Evolutionary conservation across 345 rosid species (phyloP).

Genomic region (Eucalyptus melliodora): DNA sequence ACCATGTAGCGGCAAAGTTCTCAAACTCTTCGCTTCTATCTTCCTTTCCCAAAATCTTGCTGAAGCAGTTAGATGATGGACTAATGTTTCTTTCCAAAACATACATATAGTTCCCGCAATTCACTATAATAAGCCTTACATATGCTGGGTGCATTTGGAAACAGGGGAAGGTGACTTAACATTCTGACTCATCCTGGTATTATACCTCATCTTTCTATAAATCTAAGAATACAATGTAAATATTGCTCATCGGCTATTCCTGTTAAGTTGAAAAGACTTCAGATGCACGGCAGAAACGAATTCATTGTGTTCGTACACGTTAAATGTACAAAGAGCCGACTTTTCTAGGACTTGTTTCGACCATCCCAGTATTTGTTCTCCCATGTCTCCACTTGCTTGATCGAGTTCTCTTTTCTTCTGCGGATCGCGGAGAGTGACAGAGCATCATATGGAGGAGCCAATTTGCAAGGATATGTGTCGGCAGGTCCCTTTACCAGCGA

Average conservation of each 20-base stretch:
- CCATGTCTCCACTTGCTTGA: slow-evolving; percentile 22
- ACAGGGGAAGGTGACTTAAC: background rate
- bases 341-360: slow-evolving; percentile 6
- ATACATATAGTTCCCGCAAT: background rate
- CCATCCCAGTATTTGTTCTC: slow-evolving; percentile 28
- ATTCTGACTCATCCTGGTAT: background rate
- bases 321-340: background rate
- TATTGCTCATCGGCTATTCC: background rate
- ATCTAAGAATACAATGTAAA: background rate
- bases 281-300: background rate
- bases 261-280: background rate
- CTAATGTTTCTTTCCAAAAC: background rate
- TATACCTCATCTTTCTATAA: background rate
- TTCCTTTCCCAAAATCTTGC: background rate
- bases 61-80: background rate
- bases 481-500: slow-evolving; percentile 62
- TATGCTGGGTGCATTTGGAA: background rate
- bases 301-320: background rate
- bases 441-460: slow-evolving; percentile 58
- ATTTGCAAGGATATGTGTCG: slow-evolving; percentile 34
- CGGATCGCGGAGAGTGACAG: slow-evolving; percentile 12
- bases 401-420: slow-evolving; percentile 12
- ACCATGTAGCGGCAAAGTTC: background rate
- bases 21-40: background rate
- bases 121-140: background rate